Percentiles rank a stretch among this genome's conserved stretches.
Conservation (phyloP, 148 eudicot genomes). For the Limonium bicolor region DNA sequence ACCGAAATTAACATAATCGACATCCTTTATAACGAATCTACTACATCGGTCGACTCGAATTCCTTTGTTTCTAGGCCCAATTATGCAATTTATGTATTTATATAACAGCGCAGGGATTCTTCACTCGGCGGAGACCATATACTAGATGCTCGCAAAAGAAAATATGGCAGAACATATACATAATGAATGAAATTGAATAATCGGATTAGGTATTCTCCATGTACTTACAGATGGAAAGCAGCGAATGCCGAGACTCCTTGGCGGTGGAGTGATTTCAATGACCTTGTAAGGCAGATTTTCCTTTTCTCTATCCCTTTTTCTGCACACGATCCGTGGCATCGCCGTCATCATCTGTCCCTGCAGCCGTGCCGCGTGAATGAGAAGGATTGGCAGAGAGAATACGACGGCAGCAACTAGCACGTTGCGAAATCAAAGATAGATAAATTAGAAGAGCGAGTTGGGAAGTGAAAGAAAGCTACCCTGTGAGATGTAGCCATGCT, state of each 20-base stretch:
- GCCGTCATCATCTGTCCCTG: constrained; percentile 1
- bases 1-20: too few relatives aligned
- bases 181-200: background rate
- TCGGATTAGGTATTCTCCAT: too few relatives aligned
- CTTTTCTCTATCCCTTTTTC: background rate
- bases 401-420: background rate
- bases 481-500: background rate
- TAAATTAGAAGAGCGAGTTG: background rate
- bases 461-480: background rate
- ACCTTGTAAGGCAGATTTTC: constrained; percentile 44
- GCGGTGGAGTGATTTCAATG: constrained; percentile 71
- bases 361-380: background rate
- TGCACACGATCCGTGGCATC: constrained; percentile 2
- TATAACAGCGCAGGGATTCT: too few relatives aligned
- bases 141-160: too few relatives aligned
- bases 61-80: too few relatives aligned
- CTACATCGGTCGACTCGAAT: too few relatives aligned
- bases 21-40: too few relatives aligned
- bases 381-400: background rate
- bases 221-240: constrained; percentile 61
- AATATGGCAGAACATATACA: background rate
- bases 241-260: constrained; percentile 62
- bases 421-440: background rate
- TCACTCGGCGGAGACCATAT: too few relatives aligned
- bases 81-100: too few relatives aligned